phyloP scores from a whole-genome alignment of 2,329 filamentous ascomycete genomes.

The Ploettnerulaceae sp. region DNA sequence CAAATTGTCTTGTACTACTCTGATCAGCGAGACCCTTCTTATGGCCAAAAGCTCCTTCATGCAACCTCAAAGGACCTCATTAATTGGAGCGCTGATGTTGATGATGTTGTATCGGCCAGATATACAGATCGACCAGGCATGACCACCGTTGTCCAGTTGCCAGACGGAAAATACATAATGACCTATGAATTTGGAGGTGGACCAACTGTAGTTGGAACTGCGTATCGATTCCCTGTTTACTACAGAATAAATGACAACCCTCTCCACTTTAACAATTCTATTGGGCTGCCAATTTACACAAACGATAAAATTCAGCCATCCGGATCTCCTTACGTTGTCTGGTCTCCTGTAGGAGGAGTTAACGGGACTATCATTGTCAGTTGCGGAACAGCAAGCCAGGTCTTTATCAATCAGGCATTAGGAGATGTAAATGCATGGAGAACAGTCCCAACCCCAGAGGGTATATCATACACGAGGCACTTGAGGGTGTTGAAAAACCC shows the following conservation, averaged over 20 bases:
- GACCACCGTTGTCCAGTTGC: conserved; percentile 55
- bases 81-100: conserved; percentile 53
- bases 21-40: conserved; percentile 60
- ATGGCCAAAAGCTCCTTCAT: conserved; percentile 67
- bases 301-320: conserved; percentile 27
- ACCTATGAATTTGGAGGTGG: conserved; percentile 48
- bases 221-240: conserved; percentile 32
- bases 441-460: conserved; percentile 26
- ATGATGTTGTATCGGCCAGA: conserved; percentile 58
- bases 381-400: conserved; percentile 20
- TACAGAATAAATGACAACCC: conserved; percentile 32
- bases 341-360: conserved; percentile 28
- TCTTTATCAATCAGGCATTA: conserved; percentile 31
- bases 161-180: conserved; percentile 54
- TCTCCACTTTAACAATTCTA: conserved; percentile 27
- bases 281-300: conserved; percentile 25
- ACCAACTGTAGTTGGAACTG: conserved; percentile 15
- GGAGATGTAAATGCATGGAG: conserved; percentile 30
- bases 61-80: conserved; percentile 49
- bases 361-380: conserved; percentile 33
- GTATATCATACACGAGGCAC: conserved; percentile 28
- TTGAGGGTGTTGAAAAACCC: conserved; percentile 29
- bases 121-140: conserved; percentile 65
- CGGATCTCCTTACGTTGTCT: conserved; percentile 31
- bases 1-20: conserved; percentile 64